A percentile compares a stretch with the other conserved stretches of the same genome.
Evolutionary conservation across 2,329 filamentous ascomycete genomes (phyloP).

Genomic region (Apiospora arundinis): DNA sequence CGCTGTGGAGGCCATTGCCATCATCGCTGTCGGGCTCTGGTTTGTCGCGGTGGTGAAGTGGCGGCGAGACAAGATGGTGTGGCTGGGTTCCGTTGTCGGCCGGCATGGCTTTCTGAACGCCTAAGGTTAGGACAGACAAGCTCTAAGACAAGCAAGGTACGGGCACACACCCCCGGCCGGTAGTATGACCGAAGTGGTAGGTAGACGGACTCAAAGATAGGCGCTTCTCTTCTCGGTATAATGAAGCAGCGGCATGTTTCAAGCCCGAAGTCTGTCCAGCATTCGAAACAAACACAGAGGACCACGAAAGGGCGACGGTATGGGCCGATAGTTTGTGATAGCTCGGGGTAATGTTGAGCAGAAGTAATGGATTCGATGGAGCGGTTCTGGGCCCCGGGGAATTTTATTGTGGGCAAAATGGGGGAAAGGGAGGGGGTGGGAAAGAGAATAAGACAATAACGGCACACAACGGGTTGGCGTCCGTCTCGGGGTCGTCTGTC

Average conservation of each 20-base stretch:
- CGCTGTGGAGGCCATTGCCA: conserved; percentile 48
- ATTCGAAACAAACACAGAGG: background rate
- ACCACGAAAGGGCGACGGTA: conserved; percentile 3
- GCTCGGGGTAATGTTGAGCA: conserved; percentile 56
- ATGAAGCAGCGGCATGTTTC: conserved; percentile 15
- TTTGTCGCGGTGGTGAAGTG: conserved; percentile 33
- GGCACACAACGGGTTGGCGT: background rate
- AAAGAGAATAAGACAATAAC: background rate
- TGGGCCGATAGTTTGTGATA: conserved; percentile 22
- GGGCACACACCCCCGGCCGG: background rate
- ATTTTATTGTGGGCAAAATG: conserved; percentile 22
- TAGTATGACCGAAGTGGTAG: background rate
- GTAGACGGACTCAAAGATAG: conserved; percentile 20
- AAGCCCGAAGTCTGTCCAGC: conserved; percentile 1
- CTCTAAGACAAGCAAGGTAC: background rate
- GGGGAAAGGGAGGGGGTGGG: background rate
- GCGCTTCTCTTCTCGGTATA: conserved; percentile 21
- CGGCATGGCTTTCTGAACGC: conserved; percentile 26
- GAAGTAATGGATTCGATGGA: conserved; percentile 36
- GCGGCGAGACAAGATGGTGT: conserved; percentile 34
- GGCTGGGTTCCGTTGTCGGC: conserved; percentile 30
- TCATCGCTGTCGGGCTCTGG: conserved; percentile 56
- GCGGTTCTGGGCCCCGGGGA: conserved; percentile 22
- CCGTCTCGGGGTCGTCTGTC: background rate
- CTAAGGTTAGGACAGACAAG: background rate